Conservation (phyloP, 2,329 filamentous ascomycete species). For the Monosporascus sp. region DNA sequence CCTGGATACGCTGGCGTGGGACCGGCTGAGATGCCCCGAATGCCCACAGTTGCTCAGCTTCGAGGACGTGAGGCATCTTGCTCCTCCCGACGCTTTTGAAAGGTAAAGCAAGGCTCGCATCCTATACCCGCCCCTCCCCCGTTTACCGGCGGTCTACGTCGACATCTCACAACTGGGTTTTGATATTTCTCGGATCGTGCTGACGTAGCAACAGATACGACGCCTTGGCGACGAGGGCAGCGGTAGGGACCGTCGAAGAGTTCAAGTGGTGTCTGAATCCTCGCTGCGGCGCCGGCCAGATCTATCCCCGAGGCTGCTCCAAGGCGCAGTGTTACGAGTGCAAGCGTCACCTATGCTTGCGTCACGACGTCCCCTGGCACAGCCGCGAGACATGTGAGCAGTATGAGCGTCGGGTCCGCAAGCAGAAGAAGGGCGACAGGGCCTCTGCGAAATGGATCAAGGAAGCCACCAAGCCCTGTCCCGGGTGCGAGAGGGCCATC, state of each 20-base stretch:
- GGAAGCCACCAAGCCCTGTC: conserved; percentile 29
- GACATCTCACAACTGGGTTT: too few species aligned
- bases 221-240: conserved; percentile 24
- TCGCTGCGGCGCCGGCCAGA: conserved; percentile 31
- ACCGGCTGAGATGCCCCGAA: conserved; percentile 30
- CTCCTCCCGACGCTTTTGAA: conserved; percentile 20
- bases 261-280: conserved; percentile 35
- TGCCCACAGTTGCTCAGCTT: conserved; percentile 25
- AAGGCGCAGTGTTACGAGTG: conserved; percentile 29
- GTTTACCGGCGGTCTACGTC: too few species aligned
- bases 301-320: conserved; percentile 25
- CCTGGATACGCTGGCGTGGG: conserved; percentile 24
- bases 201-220: conserved; percentile 24
- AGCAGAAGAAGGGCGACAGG: conserved; percentile 23
- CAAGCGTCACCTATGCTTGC: conserved; percentile 24
- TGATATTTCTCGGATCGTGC: neutral
- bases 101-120: conserved; percentile 4
- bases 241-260: conserved; percentile 21
- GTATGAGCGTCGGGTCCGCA: conserved; percentile 27
- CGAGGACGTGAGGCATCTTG: conserved; percentile 24
- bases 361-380: conserved; percentile 33
- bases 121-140: too few species aligned
- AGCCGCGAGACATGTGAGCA: conserved; percentile 29
- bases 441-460: conserved; percentile 28
- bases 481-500: conserved; percentile 28